Base-by-base conservation (phyloP, 495 filamentous ascomycete species). In the Astrocystis sublimbata region DNA sequence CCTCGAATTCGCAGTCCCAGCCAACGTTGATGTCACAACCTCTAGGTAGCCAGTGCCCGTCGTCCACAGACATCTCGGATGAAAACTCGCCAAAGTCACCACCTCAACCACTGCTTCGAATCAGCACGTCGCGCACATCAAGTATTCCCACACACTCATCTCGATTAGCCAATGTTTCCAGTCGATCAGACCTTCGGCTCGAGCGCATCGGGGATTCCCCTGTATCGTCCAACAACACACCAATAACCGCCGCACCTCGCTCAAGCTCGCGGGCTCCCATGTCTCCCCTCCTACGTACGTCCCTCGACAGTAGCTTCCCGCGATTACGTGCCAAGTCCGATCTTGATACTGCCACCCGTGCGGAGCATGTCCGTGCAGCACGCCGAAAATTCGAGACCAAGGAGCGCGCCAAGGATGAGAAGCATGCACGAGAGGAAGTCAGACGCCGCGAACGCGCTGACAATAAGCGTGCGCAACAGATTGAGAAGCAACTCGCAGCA, bases 381-480 rank as follows among this genome's bases (percentile, higher is more conserved):
- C 81, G 82, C 36, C 79, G 80, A 60, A 80, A 78, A 58, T 85
- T 83, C 58, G 75, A 80, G 65, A 76, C 79, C 71, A 80, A 76
- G 56, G 81, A 85, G 67, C 71, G 74, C 6, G 79, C 73, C 58
- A 84, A 85, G 73, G 78, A 83, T 45, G 82, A 85, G 62, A 82
- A 81, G 65, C 79, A 79, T 51, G 82, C 78, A 40, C 81, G 79
- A n/a, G 80, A 83, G 58, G 75, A 82, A 75, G 78, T 84, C 65
- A 73, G 72, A 65, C 80, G 77, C 58, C 77, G 79, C 9, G 78
- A 82, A 64, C 76, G 78, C 30, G 74, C 74, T 26, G 76, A 80
- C 52, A 78, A 70, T 64, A 79, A 80, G 72, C 74, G 77, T 41
- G 78, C 78, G 19, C 69, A 60, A 24, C 73, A 77, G 43, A 67